Evolutionary conservation across 805 yeast species (phyloP), one percentile per base, ranked within the genome.

Genomic region (Ogataea sp.): DNA sequence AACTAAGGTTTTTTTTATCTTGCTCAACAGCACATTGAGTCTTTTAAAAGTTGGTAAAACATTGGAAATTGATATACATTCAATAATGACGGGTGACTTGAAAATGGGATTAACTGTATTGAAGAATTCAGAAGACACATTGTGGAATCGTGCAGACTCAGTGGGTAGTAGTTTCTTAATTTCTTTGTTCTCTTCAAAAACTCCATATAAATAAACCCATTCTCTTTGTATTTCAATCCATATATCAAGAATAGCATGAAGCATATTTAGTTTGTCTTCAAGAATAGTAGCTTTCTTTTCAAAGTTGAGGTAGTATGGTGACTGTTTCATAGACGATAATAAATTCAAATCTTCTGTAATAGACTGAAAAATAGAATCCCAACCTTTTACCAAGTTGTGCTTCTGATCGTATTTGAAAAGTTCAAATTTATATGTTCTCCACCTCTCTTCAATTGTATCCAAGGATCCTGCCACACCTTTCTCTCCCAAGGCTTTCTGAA

Each of bases 151-250:
- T 0, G 80, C 53, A 0, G 81, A 65, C 48, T 88, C 96, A 3
- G 73, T 51, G 0, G 94, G 93, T 10, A 89, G 62, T 2, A 85
- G 56, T n/a, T 61, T 65, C 41, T 68, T 65, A 16, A 88, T 71
- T 29, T 81, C 87, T 2, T 66, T 65, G 32, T 71, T 73, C 1
- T 68, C 62, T 4, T 75, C 79, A 51, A 90, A 82, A 0, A 87
- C 76, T 2, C 95, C 96, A 45, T 77, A 80, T 18, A 89, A 64
- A 53, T 90, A 87, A 1, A 85, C 74, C 95, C 95, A 89, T 50
- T 81, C 85, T n/a, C 81, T 65, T 56, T 90, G 97, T 2, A 79
- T 83, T 26, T 86, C 95, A 21, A 83, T 70, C 95, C 96, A 88
- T 0, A 59, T 51, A 44, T 79, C 85, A 26, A 84, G 64, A 2